Evolutionary conservation across 2,329 filamentous ascomycete genomes (phyloP).

Genomic region (Periconia digitata): DNA sequence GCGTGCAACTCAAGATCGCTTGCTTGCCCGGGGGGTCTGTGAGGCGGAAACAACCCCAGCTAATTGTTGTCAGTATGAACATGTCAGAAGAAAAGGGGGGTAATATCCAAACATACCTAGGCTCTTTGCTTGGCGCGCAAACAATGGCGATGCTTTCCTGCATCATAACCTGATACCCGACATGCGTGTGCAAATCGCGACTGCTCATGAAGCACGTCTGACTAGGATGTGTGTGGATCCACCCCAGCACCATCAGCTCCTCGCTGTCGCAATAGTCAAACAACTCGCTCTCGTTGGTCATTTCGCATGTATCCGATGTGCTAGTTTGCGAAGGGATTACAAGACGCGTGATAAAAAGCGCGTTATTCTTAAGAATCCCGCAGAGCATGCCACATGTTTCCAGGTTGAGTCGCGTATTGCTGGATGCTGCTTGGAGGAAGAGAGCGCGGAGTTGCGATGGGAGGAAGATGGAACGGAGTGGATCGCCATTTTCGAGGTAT

Average conservation of each 20-base stretch:
- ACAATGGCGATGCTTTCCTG: slow-evolving; percentile 96
- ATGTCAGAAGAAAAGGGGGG: slow-evolving; percentile 1
- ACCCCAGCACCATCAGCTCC: slow-evolving; percentile 83
- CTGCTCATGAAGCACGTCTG: slow-evolving; percentile 99
- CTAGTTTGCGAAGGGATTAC: slow-evolving; percentile 89
- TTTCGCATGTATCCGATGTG: slow-evolving; percentile 93
- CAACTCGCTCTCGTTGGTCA: slow-evolving; percentile 78
- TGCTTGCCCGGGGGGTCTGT: slow-evolving; percentile 90
- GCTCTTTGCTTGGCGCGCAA: slow-evolving; percentile 79
- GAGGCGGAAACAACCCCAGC: slow-evolving; percentile 88
- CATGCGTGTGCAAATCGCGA: slow-evolving; percentile 88
- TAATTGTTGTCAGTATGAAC: slow-evolving; percentile 37
- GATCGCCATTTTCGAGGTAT: slow-evolving; percentile 85
- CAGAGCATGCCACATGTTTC: slow-evolving; percentile 96
- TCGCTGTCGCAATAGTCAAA: slow-evolving; percentile 88
- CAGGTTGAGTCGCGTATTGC: slow-evolving; percentile 78
- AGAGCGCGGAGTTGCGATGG: slow-evolving; percentile 71
- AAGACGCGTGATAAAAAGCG: slow-evolving; percentile 84
- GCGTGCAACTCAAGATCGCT: slow-evolving; percentile 77
- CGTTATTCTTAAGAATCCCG: slow-evolving; percentile 87
- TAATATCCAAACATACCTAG: slow-evolving; percentile 67
- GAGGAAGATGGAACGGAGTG: slow-evolving; percentile 84
- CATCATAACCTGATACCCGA: slow-evolving; percentile 94
- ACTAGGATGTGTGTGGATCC: slow-evolving; percentile 97
- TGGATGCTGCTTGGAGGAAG: slow-evolving; percentile 73